phyloP scores from a whole-genome alignment of 2,329 filamentous ascomycete species.

The Fusarium compactum region DNA sequence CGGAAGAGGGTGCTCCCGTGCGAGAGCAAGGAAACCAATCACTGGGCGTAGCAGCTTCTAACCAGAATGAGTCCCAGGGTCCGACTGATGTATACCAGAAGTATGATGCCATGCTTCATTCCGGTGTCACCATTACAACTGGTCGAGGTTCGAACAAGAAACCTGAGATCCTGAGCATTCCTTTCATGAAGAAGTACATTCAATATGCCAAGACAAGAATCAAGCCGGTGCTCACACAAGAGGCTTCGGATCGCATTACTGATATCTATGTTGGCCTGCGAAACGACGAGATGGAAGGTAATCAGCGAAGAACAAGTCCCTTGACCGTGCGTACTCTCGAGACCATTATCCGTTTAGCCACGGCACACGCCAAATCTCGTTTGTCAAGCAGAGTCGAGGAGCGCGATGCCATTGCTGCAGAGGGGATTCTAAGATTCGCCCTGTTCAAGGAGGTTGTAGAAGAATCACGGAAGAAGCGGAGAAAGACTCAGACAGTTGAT shows the following conservation, averaged over 20 bases:
- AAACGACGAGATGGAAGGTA: slow-evolving; percentile 95
- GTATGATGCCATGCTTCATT: slow-evolving; percentile 94
- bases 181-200: slow-evolving; percentile 99
- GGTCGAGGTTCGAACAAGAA: slow-evolving; percentile 80
- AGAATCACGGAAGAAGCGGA: slow-evolving; percentile 84
- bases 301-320: slow-evolving; percentile 91
- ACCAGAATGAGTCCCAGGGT: slow-evolving; percentile 76
- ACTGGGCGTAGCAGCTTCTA: slow-evolving; percentile 87
- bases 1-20: slow-evolving; percentile 93
- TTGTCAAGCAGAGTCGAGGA: slow-evolving; percentile 91
- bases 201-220: slow-evolving; percentile 95
- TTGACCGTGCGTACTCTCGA: slow-evolving; percentile 98
- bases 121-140: slow-evolving; percentile 82
- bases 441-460: slow-evolving; percentile 95
- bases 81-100: slow-evolving; percentile 95
- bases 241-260: slow-evolving; percentile 91
- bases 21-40: slow-evolving; percentile 87
- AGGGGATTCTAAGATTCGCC: slow-evolving; percentile 91
- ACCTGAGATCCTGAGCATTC: slow-evolving; percentile 91
- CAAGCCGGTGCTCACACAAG: slow-evolving; percentile 90
- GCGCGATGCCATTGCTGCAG: slow-evolving; percentile 87
- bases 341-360: slow-evolving; percentile 97
- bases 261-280: slow-evolving; percentile 91
- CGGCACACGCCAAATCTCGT: slow-evolving; percentile 92
- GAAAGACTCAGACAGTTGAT: slow-evolving; percentile 72